phyloP scores from a whole-genome alignment of 2,329 filamentous ascomycete species.

The Penicillium sp. region DNA sequence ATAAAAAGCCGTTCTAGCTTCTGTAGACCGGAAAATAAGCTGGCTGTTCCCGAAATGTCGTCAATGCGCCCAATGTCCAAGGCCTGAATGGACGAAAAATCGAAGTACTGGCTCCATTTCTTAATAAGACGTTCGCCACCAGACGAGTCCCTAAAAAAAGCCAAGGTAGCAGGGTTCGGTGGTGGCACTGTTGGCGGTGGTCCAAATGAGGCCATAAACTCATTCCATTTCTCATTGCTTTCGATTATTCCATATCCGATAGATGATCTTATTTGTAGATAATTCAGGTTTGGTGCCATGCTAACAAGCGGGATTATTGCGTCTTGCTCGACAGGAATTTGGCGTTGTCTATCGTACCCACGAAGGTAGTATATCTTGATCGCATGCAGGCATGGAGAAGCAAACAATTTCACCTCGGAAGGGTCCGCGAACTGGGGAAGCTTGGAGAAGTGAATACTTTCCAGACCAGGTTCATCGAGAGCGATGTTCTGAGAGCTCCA shows the following conservation, averaged over 20 bases:
- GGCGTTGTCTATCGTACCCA: neutral
- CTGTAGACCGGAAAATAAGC: neutral
- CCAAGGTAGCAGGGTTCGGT: neutral
- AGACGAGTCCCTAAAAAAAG: neutral
- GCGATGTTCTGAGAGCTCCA: neutral
- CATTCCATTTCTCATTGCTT: neutral
- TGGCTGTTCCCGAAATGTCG: neutral
- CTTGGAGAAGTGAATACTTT: neutral
- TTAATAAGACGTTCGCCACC: neutral
- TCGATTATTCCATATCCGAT: too few species aligned
- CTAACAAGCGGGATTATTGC: neutral
- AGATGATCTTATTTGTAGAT: neutral
- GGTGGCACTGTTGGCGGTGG: neutral
- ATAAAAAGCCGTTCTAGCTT: slow-evolving; percentile 3
- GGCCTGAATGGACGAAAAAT: neutral
- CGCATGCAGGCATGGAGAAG: neutral
- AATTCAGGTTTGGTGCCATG: neutral
- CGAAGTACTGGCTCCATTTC: neutral
- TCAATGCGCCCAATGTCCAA: neutral
- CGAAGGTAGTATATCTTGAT: neutral
- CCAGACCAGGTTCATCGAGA: neutral
- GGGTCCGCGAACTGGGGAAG: neutral
- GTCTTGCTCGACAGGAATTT: neutral
- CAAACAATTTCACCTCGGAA: neutral
- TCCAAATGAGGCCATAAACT: neutral